Evolutionary conservation across 2,329 filamentous ascomycete species (phyloP), one percentile per base, ranked within the genome.

Genomic region (Trichoderma semiorbis): DNA sequence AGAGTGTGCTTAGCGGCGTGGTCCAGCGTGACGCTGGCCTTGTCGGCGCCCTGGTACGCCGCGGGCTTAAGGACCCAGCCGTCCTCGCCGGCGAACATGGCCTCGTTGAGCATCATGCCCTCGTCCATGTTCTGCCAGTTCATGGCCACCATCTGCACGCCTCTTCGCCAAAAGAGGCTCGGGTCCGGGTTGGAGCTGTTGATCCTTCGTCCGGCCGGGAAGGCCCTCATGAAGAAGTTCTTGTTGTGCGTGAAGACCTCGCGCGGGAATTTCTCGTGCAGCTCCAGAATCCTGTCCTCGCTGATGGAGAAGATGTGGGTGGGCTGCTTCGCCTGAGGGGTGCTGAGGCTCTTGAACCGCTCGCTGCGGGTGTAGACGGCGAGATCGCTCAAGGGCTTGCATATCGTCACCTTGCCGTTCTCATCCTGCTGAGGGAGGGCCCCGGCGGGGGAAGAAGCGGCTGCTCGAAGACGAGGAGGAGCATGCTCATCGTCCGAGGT

Each of bases 121-220:
- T 96, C 90, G 79, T 98, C 95, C 75, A 95, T 92, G 3, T 92
- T 95, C 81, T 99, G 96, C 95, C 96, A 98, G 80, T 99, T 99
- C 80, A 98, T 88, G 21, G 96, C 95, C 6, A 94, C 95, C 95
- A 99, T 98, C 81, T 99, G 96, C 24, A 98, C 95, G 32, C 96
- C 96, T 68, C 93, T 91, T 64, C 94, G 90, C 96, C 96, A 99
- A 79, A 94, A 97, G 57, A 90, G 90, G 74, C 94, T 91, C 1
- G 96, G 96, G 77, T 98, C 95, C 53, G 96, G 96, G 79, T 99
- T 99, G n/a, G 93, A 93, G 58, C 95, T 98, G 77, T 91, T 90
- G 67, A 98, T 87, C 43, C 95, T 90, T 73, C 88, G 87, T 3
- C 89, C 91, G 28, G 92, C 91, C 6, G 96, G 96, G 79, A 98